Base-by-base conservation (phyloP, 2,329 filamentous ascomycete species). In the Sarocladium kiliense region DNA sequence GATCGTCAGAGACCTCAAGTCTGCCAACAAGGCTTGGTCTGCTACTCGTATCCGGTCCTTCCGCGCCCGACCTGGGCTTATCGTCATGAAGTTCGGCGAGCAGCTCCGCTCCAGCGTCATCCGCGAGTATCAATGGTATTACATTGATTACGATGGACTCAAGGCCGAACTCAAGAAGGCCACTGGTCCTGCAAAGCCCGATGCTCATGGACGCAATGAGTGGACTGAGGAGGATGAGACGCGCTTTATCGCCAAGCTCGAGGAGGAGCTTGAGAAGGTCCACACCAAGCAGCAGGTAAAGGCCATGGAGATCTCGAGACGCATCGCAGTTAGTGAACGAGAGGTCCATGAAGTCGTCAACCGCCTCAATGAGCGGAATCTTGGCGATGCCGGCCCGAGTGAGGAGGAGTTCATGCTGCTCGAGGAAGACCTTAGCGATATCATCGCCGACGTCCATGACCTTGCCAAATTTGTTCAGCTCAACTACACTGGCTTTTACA, bases 401-500 rank as follows among this genome's bases (percentile, higher is more conserved):
- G 94, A 97, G 70, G 92, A 97, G 62, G 93, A 97, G 69, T 97
- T 97, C 65, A 84, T 95, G 77, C 76, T 96, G 64, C 81, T 97
- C 30, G 94, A 99, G 75, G 89, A 96, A 68, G 91, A 96, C 65
- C 75, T 99, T 66, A 96, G 91, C 73, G 94, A 99, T 70, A 92
- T 99, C 66, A 99, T 99, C 69, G 94, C 94, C 63, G 93, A 99
- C 67, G 94, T 99, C 21, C 93, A 99, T 72, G 94, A 99, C 66
- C 80, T 99, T 58, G 92, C 94, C 71, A 97, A 97, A 74, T 99
- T 96, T 70, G 95, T 96, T 6, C 93, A 97, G 75, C 77, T 99
- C 68, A 99, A 99, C 74, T 99, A 99, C 69, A 97, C 93, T 0
- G 94, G 94, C 4, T 99, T 99, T 70, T 95, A 97, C 77, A 99